Evolutionary conservation across 129 eudicot genomes (phyloP).

Genomic region (Lactuca sativa): DNA sequence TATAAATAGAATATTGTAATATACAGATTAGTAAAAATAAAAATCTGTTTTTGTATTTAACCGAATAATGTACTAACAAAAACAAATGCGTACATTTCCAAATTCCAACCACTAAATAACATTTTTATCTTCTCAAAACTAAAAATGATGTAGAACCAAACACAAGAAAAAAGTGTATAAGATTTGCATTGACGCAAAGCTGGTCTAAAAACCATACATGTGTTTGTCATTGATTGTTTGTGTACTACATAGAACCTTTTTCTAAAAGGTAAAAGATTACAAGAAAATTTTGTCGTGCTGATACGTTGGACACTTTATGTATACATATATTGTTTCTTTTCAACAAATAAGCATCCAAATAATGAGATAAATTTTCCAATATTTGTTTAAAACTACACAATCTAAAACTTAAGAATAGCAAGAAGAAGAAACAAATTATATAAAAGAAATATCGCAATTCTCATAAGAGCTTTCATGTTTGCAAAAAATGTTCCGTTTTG

Average conservation of each 20-base stretch:
- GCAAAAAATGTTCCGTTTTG: no score
- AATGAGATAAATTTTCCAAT: no score
- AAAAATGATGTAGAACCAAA: neutral
- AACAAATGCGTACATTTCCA: neutral
- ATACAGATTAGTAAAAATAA: neutral
- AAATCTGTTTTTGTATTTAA: neutral
- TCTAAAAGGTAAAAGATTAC: constrained; percentile 10
- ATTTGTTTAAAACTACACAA: no score
- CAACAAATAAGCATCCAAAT: neutral
- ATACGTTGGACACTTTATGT: neutral
- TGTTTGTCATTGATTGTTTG: constrained; percentile 7
- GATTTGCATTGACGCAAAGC: neutral
- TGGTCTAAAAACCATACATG: neutral
- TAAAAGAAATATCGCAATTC: no score
- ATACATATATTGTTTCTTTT: neutral
- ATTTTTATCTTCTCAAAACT: neutral
- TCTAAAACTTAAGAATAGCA: no score
- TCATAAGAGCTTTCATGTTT: no score
- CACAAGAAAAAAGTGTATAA: neutral
- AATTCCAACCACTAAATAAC: neutral
- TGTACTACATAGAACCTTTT: constrained; percentile 2
- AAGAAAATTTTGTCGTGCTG: neutral
- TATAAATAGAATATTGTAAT: neutral
- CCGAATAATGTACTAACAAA: neutral
- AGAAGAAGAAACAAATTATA: no score